Evolutionary conservation across 495 filamentous ascomycete genomes (phyloP).

Genomic region (Gamarada debralockiae): DNA sequence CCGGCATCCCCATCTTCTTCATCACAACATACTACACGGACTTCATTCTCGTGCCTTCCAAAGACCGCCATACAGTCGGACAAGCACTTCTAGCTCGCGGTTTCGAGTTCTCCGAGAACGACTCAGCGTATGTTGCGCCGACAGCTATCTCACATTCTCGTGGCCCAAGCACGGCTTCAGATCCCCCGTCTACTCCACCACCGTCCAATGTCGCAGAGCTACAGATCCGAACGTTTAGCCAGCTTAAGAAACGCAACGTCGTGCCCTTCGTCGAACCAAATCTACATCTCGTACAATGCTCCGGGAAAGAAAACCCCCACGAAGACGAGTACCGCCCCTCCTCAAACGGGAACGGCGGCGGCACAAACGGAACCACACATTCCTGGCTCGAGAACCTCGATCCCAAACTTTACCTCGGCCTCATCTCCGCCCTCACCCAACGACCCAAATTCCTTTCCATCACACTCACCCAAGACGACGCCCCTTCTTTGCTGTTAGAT

Average conservation of each 20-base stretch:
- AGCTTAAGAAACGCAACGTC: slow-evolving; percentile 69
- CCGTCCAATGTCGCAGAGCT: slow-evolving; percentile 74
- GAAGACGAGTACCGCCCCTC: slow-evolving; percentile 6
- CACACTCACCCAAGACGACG: slow-evolving; percentile 80
- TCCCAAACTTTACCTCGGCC: slow-evolving; percentile 61
- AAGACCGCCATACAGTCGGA: slow-evolving; percentile 67
- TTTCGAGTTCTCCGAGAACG: slow-evolving; percentile 75
- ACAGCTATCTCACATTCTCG: slow-evolving; percentile 39
- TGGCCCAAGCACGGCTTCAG: slow-evolving; percentile 40
- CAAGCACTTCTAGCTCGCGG: slow-evolving; percentile 72
- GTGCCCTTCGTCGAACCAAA: slow-evolving; percentile 62
- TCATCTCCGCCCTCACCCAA: slow-evolving; percentile 65
- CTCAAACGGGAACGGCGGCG: slow-evolving; percentile 25
- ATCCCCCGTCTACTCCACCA: slow-evolving; percentile 67
- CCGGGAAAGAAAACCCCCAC: slow-evolving; percentile 44
- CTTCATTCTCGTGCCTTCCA: slow-evolving; percentile 86
- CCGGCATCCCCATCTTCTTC: slow-evolving; percentile 95
- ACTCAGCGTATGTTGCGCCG: slow-evolving; percentile 65
- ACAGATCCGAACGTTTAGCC: slow-evolving; percentile 75
- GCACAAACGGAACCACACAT: slow-evolving; percentile 31
- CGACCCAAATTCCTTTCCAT: slow-evolving; percentile 79
- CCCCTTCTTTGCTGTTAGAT: slow-evolving; percentile 80
- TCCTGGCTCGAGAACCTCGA: slow-evolving; percentile 50
- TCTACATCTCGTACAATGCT: slow-evolving; percentile 80
- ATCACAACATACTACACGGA: slow-evolving; percentile 98